Base-by-base conservation (phyloP, 169 alveolate genomes). In the Eimeria falciformis region DNA sequence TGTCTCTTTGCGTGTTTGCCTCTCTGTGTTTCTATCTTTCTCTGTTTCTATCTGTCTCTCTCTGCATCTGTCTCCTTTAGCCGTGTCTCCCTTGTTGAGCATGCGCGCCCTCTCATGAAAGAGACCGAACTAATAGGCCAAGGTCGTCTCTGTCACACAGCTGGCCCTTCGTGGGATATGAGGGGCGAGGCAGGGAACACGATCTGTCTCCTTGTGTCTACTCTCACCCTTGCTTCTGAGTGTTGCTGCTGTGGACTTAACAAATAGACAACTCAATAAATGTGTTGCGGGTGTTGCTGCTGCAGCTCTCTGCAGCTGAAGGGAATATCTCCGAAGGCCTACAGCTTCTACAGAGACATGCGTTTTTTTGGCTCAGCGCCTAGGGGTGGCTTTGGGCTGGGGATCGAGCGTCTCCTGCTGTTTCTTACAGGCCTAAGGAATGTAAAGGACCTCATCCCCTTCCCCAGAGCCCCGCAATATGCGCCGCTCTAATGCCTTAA, bases 331-430 rank as follows among this genome's bases (percentile, higher is more conserved):
- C 43, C 25, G 12, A 18, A 23, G 40, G n/a, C 37, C 12, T 62
- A 62, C 73, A n/a, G 73, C 25, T 62, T 62, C 73, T 58, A 55
- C 50, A 87, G 96, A 87, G 97, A 97, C 47, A 91, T 96, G 45
- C 96, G 99, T 93, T 96, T 95, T 94, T 99, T 96, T 94, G 99
- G 99, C 58, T 95, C 99, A 17, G 98, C 98, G 53, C 99, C 99
- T 18, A 99, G 98, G 91, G 96, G 99, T 17, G 99, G 99, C 58
- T 99, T 99, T 92, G 99, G 99, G 25, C 96, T 99, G 56, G 99
- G 99, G 27, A 98, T 99, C 94, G 99, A 99, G 96, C 96, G 99
- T 71, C 95, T 99, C 25, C 97, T 98, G 79, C 98, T 99, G 99
- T 95, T 99, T 96, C 98, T 97, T 47, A 98, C 99, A 12, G 99